Evolutionary conservation across 805 yeast genomes (phyloP).

Genomic region (Yarrowia deformans): DNA sequence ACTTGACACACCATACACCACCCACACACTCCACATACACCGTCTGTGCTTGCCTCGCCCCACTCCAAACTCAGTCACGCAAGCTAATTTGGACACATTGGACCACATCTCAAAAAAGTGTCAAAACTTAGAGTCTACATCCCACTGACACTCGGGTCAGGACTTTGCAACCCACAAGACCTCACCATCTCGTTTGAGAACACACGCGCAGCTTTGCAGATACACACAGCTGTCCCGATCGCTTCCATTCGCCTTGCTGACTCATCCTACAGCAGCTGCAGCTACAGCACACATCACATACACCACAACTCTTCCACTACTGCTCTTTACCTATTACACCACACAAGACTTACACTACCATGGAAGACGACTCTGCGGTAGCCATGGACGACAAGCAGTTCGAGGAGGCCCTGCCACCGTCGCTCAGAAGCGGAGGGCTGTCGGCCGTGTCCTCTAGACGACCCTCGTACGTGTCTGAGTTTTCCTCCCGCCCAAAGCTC

Average conservation of each 20-base stretch:
- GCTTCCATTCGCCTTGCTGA: neutral
- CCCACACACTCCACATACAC: no score
- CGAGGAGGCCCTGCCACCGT: slow-evolving; percentile 40
- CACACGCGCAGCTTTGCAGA: no score
- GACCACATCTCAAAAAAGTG: slow-evolving; percentile 38
- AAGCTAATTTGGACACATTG: slow-evolving; percentile 38
- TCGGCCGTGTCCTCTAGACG: slow-evolving; percentile 65
- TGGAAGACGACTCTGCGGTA: slow-evolving; percentile 38
- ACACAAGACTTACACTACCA: neutral
- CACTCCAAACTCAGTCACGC: slow-evolving; percentile 34
- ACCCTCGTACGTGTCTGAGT: slow-evolving; percentile 73
- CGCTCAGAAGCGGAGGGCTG: slow-evolving; percentile 56
- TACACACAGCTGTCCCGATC: no score
- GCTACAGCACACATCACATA: neutral
- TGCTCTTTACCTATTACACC: neutral
- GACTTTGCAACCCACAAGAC: neutral
- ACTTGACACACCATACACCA: no score
- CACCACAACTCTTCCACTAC: neutral
- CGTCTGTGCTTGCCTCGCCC: slow-evolving; percentile 8
- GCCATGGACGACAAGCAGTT: slow-evolving; percentile 39
- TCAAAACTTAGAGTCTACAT: slow-evolving; percentile 36
- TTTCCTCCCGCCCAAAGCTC: slow-evolving; percentile 50
- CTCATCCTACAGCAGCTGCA: neutral
- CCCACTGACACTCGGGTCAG: slow-evolving; percentile 24
- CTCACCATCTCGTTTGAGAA: no score